Conservation (phyloP, 257 asterid genomes). For the Solanum ossicruentum region DNA sequence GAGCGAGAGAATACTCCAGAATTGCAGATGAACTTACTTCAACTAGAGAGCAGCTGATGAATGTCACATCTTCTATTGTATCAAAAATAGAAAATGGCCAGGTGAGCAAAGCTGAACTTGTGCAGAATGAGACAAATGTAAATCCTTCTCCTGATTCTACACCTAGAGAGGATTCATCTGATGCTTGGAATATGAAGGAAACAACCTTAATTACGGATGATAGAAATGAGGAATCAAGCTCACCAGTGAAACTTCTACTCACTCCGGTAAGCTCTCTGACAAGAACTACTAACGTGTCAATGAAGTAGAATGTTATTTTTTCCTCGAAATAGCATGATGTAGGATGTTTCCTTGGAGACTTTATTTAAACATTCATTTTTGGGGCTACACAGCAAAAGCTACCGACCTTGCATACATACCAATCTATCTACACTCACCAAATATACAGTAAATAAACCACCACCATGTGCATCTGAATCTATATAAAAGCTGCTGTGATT, state of each 20-base stretch:
- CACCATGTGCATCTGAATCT: background rate
- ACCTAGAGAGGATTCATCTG: conserved; percentile 5
- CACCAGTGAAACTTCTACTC: conserved; percentile 5
- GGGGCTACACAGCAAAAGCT: background rate
- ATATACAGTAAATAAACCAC: background rate
- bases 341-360: background rate
- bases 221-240: conserved; percentile 16
- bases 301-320: background rate
- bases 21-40: conserved; percentile 37
- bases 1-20: conserved; percentile 40
- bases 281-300: background rate
- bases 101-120: conserved; percentile 6
- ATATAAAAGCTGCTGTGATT: background rate
- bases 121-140: conserved; percentile 11
- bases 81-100: conserved; percentile 16
- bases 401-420: background rate
- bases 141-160: conserved; percentile 17
- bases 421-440: background rate
- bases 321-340: background rate
- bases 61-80: conserved; percentile 19
- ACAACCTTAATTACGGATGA: background rate
- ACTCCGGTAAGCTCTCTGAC: conserved; percentile 30
- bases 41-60: conserved; percentile 39
- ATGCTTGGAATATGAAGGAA: conserved; percentile 3
- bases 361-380: background rate